Base-by-base conservation (phyloP, 352 stramenopile genomes). In the Phytophthora ramorum region DNA sequence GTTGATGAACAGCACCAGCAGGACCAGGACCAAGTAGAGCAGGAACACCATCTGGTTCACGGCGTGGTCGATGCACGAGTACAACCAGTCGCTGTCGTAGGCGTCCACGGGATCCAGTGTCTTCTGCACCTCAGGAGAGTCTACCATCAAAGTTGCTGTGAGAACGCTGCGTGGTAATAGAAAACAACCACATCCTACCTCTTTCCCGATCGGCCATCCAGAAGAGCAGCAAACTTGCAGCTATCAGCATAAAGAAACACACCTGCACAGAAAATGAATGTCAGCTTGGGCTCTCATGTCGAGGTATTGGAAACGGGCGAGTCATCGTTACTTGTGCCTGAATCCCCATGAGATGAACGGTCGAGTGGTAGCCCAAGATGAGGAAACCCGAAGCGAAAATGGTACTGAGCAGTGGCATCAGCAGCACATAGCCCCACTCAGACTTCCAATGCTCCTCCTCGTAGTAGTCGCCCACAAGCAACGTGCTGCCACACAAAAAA, bases 21-120 rank as follows among this genome's bases (percentile, higher is more conserved):
- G 52, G 35, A 79, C 58, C 37, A 90, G 52, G 24, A 92, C 66
- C 8, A 83, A 50, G 56, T 84, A 81, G 63, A 90, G 90, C 41
- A 95, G 63, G 58, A 89, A 89, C n/a, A 89, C 53, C 72, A 91
- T 89, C 46, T 93, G 83, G 69, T 93, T 90, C 53, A 95, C 72
- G 17, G 87, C 87, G 69, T 95, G 87, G 72, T 95, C 85, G 41
- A 88, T 72, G 65, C 76, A 91, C 34, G 70, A 69, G 58, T 91
- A 90, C 45, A 91, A 52, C 85, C 85, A 93, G 70, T 95, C 85
- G 70, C 85, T 92, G 66, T 95, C 87, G 59, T 93, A 93, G 24
- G 69, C 75, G 46, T 91, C 85, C 32, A 90, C 76, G 4, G 85
- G 73, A 7, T 87, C 79, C 16, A 93, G 71, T 6, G 67, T 40